Conservation (phyloP, 805 yeast species). For the Kuraishia hungarica region DNA sequence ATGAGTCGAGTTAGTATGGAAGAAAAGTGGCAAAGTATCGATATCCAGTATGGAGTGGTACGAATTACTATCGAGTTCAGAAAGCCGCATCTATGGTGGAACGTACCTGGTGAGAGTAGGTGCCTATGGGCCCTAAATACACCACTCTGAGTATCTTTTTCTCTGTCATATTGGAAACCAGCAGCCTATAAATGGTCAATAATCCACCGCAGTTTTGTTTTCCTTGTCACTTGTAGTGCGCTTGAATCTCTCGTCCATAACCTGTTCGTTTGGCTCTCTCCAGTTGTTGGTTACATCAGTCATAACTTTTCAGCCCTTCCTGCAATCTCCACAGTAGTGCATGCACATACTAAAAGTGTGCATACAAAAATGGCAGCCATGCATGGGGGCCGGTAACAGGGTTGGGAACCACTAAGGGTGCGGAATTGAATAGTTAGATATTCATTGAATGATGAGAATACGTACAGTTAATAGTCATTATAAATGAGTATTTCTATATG, state of each 20-base stretch:
- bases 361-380: background rate
- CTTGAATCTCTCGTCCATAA: background rate
- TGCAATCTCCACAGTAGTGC: background rate
- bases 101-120: conserved; percentile 81
- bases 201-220: background rate
- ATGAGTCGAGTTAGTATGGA: conserved; percentile 8
- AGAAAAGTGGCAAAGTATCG: too few relatives aligned
- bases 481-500: too few relatives aligned
- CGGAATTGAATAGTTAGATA: too few relatives aligned
- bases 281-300: background rate
- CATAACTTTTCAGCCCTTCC: background rate
- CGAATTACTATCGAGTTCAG: too few relatives aligned
- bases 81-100: background rate
- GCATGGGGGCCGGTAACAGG: background rate
- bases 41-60: too few relatives aligned
- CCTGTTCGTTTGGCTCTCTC: background rate
- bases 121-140: conserved; percentile 85
- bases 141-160: conserved; percentile 38
- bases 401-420: background rate
- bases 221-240: background rate
- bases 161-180: background rate
- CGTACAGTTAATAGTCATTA: too few relatives aligned
- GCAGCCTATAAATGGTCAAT: background rate
- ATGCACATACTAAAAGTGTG: background rate
- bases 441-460: too few relatives aligned